Base-by-base conservation (phyloP, 2,329 filamentous ascomycete species). In the Alternaria tenuissima region DNA sequence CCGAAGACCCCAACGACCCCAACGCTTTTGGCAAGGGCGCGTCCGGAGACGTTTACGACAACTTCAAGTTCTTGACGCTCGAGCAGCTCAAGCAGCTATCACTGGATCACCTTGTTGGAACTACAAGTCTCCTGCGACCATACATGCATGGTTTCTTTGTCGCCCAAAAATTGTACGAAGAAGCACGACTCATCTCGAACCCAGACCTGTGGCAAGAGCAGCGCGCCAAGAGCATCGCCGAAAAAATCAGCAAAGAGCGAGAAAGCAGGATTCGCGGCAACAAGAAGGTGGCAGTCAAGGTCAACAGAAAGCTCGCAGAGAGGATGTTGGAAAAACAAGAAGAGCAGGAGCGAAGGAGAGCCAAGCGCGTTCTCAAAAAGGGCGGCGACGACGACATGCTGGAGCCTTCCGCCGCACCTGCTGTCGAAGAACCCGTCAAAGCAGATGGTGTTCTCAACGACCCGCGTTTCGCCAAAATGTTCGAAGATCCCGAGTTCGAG, bases 91-190 rank as follows among this genome's bases (percentile, higher is more conserved):
- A 91, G 70, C 88, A 90, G 36, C 86, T 99, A 67, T 96, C 92
- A 76, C 80, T 99, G 73, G 90, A 92, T 54, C 94, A 98, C 76
- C 84, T 99, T 48, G 86, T 99, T 58, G 94, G 94, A 66, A 94
- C 93, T 70, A 96, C 93, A 28, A 95, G 92, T 73, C 82, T 98
- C 20, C 83, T 99, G 41, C 87, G 94, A 44, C 95, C 95, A 43
- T 99, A 99, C 76, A 99, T 99, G 96, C 95, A 99, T 77, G 96
- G 95, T 70, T 98, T 95, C 84, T 99, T 99, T 81, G 94, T 99
- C 49, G 92, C 92, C 36, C 94, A 96, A 71, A 93, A 94, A 74
- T 81, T 99, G 26, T 98, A 99, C 78, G 96, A 99, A 76, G 94
- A 99, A 78, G 95, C 95, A 18, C 86, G 92, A 56, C 83, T 99